Evolutionary conservation across 164 flowering plant genomes (phyloP).

Genomic region (Chimonanthus salicifolius): DNA sequence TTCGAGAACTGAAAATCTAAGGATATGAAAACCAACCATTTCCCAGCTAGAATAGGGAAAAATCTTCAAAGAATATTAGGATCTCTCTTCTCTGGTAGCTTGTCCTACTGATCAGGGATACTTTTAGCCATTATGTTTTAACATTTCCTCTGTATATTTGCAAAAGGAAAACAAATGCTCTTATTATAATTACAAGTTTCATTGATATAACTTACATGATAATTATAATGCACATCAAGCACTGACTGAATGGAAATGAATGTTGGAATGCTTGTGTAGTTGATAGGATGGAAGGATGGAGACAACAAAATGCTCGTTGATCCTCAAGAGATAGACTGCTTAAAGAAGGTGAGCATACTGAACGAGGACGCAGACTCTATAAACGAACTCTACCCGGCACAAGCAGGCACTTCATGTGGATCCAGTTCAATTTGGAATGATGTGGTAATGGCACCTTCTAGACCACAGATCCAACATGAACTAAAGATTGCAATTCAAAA

Average conservation of each 20-base stretch:
- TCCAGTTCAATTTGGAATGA: slow-evolving; percentile 64
- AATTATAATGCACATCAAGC: too few species aligned
- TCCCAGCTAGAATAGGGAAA: too few species aligned
- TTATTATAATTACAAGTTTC: too few species aligned
- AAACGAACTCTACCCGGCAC: slow-evolving; percentile 45
- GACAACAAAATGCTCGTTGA: slow-evolving; percentile 56
- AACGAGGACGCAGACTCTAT: slow-evolving; percentile 71
- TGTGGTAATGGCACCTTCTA: slow-evolving; percentile 42
- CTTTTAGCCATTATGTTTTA: too few species aligned
- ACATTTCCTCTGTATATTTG: too few species aligned
- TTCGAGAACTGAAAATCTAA: too few species aligned
- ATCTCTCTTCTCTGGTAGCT: too few species aligned
- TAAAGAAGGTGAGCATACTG: slow-evolving; percentile 35
- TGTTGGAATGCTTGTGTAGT: slow-evolving; percentile 30
- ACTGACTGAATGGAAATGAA: background rate
- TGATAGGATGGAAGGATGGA: slow-evolving; percentile 84
- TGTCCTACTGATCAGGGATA: too few species aligned
- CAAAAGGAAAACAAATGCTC: too few species aligned
- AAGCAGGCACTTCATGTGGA: slow-evolving; percentile 15
- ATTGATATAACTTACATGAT: background rate
- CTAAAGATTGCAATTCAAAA: slow-evolving; percentile 44
- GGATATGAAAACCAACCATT: too few species aligned
- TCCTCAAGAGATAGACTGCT: slow-evolving; percentile 55
- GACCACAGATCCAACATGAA: slow-evolving; percentile 39
- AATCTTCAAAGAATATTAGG: too few species aligned